These are phyloP conservation scores for Lagerstroemia speciosa DNA, from an alignment of 345 rosid genomes.

Conservation along the genomic window DNA sequence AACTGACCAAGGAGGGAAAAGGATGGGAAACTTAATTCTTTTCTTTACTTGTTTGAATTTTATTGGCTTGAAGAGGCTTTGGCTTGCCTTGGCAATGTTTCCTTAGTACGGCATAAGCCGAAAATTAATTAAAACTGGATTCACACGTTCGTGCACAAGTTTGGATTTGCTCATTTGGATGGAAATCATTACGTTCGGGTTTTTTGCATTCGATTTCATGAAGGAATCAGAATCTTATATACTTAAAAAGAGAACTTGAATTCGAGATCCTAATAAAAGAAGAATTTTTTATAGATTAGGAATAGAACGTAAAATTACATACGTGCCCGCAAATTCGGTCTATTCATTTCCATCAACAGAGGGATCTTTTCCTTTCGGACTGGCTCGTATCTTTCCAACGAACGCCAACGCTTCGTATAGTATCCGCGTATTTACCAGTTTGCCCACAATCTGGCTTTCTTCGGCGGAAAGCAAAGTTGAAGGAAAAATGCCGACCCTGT, in stretches of 20 bases:
- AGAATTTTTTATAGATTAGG: too few relatives aligned
- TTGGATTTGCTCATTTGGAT: background rate
- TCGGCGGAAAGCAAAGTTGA: constrained; percentile 13
- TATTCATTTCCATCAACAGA: background rate
- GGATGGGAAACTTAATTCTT: constrained; percentile 15
- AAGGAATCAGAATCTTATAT: too few relatives aligned
- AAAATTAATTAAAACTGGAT: background rate
- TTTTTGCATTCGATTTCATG: too few relatives aligned
- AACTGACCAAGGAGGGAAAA: background rate
- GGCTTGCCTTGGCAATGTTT: constrained; percentile 13
- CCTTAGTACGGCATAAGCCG: constrained; percentile 4
- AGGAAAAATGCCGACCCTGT: background rate
- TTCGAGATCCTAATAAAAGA: too few relatives aligned
- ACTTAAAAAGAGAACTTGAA: too few relatives aligned
- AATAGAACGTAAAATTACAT: too few relatives aligned
- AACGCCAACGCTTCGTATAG: constrained; percentile 2
- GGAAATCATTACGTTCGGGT: too few relatives aligned
- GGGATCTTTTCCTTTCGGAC: background rate
- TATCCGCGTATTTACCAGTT: background rate
- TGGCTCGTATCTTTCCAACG: constrained; percentile 9
- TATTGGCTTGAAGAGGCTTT: constrained; percentile 1
- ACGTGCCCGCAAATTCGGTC: background rate
- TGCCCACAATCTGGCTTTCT: constrained; percentile 9
- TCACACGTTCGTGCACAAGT: background rate
- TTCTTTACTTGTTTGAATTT: constrained; percentile 18